Evolutionary conservation across 352 stramenopile species (phyloP).

Genomic region (Albugo laibachii): DNA sequence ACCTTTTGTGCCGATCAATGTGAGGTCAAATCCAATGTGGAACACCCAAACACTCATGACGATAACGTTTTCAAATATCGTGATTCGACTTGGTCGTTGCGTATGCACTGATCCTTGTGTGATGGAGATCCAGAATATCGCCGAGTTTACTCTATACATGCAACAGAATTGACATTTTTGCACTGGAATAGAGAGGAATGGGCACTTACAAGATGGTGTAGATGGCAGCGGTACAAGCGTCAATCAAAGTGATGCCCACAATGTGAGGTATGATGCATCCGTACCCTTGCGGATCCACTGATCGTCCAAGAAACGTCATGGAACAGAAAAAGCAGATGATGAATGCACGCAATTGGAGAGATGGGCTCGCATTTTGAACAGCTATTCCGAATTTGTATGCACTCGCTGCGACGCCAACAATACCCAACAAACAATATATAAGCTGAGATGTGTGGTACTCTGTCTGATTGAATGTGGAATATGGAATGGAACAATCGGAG

Average conservation of each 20-base stretch:
- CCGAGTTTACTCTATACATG: conserved; percentile 12
- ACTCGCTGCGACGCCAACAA: no score
- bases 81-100: conserved; percentile 9
- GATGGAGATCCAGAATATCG: conserved; percentile 19
- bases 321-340: conserved; percentile 17
- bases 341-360: conserved; percentile 18
- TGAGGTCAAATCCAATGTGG: conserved; percentile 16
- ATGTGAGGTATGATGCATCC: conserved; percentile 16
- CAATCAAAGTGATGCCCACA: conserved; percentile 16
- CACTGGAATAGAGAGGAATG: neutral
- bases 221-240: conserved; percentile 19
- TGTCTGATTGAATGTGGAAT: no score
- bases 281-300: conserved; percentile 17
- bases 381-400: conserved; percentile 13
- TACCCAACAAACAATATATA: no score
- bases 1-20: conserved; percentile 18
- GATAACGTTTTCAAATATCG: conserved; percentile 12
- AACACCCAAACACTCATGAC: conserved; percentile 16
- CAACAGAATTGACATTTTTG: neutral
- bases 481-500: no score
- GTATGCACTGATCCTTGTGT: conserved; percentile 13
- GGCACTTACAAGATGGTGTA: conserved; percentile 23
- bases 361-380: conserved; percentile 5
- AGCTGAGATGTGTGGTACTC: no score
- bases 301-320: conserved; percentile 15